A percentile compares a stretch with the other conserved stretches of the same genome.
Evolutionary conservation across 2,329 filamentous ascomycete species (phyloP).

Genomic region (Alternaria sp.): DNA sequence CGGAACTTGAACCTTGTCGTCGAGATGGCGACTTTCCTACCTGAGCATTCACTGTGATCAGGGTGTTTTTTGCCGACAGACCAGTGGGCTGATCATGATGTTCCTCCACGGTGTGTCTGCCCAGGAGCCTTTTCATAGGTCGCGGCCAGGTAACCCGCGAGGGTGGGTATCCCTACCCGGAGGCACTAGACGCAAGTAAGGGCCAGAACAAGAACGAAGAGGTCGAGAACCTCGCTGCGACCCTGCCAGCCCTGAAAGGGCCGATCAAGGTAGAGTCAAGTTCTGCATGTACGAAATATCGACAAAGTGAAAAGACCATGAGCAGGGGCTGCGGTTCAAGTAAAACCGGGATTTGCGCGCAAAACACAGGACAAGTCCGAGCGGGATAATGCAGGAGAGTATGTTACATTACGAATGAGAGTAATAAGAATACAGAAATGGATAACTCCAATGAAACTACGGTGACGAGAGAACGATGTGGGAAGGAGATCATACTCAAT

Average conservation of each 20-base stretch:
- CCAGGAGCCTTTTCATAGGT: background rate
- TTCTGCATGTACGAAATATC: background rate
- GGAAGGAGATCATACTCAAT: conserved; percentile 5
- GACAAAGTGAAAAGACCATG: background rate
- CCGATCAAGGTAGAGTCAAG: background rate
- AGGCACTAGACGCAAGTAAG: background rate
- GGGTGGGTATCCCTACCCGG: background rate
- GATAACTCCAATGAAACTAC: background rate
- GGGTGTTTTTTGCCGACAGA: background rate
- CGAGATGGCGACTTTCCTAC: background rate
- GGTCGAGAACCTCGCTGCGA: background rate
- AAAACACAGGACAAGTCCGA: background rate
- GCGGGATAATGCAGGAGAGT: background rate
- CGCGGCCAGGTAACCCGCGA: background rate
- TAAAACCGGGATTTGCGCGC: background rate
- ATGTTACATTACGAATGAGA: conserved; percentile 18
- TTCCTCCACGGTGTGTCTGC: background rate
- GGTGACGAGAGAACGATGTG: conserved; percentile 4
- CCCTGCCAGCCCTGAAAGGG: background rate
- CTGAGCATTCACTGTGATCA: background rate
- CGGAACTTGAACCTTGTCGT: background rate
- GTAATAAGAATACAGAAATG: background rate
- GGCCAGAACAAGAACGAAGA: background rate
- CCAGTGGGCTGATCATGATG: conserved; percentile 2
- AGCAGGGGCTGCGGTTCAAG: background rate